Evolutionary conservation across 306 rosid genomes (phyloP).

Genomic region (Cucurbita maxima): DNA sequence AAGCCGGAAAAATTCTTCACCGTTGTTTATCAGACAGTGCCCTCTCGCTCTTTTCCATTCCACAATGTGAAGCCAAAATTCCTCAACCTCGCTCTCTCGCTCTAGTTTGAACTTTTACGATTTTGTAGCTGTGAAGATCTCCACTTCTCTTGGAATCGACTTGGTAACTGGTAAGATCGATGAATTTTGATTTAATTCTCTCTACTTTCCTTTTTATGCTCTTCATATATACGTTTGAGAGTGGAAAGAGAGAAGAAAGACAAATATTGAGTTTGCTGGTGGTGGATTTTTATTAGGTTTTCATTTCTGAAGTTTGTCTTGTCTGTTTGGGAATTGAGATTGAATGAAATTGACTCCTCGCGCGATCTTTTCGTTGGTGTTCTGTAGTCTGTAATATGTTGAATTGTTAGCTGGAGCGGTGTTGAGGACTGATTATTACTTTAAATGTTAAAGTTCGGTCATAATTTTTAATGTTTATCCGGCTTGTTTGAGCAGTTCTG

Average conservation of each 20-base stretch:
- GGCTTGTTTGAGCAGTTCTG: not conserved
- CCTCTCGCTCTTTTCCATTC: not conserved
- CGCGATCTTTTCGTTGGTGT: not conserved
- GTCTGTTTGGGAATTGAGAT: not conserved
- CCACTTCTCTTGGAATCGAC: not conserved
- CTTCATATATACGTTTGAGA: not conserved
- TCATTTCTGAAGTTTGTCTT: not conserved
- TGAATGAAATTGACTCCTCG: not conserved
- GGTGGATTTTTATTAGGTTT: not conserved
- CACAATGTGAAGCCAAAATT: conserved; percentile 5
- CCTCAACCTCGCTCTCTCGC: not conserved
- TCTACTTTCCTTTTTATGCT: not conserved
- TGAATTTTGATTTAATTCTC: not conserved
- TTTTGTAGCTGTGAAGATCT: not conserved
- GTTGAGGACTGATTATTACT: not conserved
- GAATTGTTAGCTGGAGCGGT: not conserved
- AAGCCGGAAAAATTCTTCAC: not conserved
- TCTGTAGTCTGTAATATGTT: not conserved
- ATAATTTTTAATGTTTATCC: not conserved
- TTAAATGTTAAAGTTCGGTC: not conserved
- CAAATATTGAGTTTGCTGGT: not conserved
- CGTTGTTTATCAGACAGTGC: not conserved
- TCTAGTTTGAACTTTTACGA: not conserved
- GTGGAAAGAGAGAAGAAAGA: not conserved
- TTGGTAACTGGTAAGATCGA: conserved; percentile 7